These are phyloP conservation scores for Begonia fuchsioides DNA, from an alignment of 306 rosid genomes.

Conservation along the genomic window DNA sequence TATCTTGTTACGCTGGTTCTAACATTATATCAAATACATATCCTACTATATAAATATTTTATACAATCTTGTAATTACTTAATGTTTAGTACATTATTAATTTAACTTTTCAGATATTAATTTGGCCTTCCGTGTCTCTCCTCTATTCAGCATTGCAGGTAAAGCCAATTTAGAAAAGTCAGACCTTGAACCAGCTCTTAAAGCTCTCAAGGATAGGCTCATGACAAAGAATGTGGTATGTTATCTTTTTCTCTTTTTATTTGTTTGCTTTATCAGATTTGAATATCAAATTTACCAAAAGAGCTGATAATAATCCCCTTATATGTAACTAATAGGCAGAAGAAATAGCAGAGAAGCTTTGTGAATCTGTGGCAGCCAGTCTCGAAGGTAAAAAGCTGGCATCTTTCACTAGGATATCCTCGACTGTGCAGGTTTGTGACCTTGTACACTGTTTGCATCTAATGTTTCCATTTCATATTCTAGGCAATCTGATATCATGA, in stretches of 20 bases:
- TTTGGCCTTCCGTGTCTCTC: not conserved
- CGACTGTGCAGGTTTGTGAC: conserved; percentile 75
- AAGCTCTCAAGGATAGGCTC: conserved; percentile 89
- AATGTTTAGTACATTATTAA: not conserved
- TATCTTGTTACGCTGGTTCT: too few species aligned
- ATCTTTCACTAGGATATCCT: conserved; percentile 90
- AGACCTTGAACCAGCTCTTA: conserved; percentile 91
- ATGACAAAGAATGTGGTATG: conserved; percentile 99
- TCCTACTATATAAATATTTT: too few species aligned
- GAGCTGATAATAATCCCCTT: too few species aligned
- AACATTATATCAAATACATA: too few species aligned
- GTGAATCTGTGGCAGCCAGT: conserved; percentile 97
- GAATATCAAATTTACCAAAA: too few species aligned
- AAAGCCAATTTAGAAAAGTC: conserved; percentile 90
- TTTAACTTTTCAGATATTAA: not conserved
- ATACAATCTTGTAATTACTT: too few species aligned
- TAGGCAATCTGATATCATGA: not conserved
- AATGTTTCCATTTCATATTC: not conserved
- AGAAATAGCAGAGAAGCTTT: conserved; percentile 96
- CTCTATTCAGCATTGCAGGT: conserved; percentile 72
- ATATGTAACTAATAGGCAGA: conserved; percentile 48
- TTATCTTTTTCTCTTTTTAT: not conserved
- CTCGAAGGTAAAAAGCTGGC: conserved; percentile 93
- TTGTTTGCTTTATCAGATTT: too few species aligned
- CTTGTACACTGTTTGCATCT: conserved; percentile 3